Percentiles rank a stretch among this genome's conserved stretches.
Conservation (phyloP, 2,329 filamentous ascomycete species). For the Bisporella sp. region DNA sequence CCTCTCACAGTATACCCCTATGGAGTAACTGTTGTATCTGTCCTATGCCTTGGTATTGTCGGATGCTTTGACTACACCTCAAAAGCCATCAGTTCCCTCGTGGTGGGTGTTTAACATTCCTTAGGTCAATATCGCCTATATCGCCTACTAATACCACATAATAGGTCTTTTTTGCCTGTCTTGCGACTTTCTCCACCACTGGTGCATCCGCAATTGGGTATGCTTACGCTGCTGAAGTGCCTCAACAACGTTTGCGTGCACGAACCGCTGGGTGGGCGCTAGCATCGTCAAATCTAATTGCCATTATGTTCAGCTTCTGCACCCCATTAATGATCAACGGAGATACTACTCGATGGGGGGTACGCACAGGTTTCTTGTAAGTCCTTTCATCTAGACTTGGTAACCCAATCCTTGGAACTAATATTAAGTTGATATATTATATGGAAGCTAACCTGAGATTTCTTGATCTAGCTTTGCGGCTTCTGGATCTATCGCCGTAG, state of each 20-base stretch:
- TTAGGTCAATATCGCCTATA: not conserved
- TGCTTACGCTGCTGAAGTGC: constrained; percentile 35
- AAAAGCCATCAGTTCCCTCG: constrained; percentile 28
- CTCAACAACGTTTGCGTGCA: constrained; percentile 33
- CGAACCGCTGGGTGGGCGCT: constrained; percentile 33
- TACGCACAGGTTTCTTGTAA: constrained; percentile 39
- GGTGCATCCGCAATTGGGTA: constrained; percentile 36
- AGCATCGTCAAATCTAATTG: constrained; percentile 33
- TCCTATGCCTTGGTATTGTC: constrained; percentile 32
- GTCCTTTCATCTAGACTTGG: constrained; percentile 5
- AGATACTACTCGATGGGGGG: constrained; percentile 30
- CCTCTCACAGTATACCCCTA: constrained; percentile 35
- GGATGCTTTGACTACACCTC: constrained; percentile 33
- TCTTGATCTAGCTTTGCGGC: constrained; percentile 26
- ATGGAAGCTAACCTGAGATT: not conserved
- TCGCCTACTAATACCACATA: not conserved
- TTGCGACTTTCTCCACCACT: constrained; percentile 35
- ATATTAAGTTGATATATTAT: too few relatives aligned
- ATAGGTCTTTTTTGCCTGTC: constrained; percentile 35
- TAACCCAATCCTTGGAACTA: too few relatives aligned
- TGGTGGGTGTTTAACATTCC: constrained; percentile 21
- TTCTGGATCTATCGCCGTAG: constrained; percentile 25
- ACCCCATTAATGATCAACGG: constrained; percentile 39
- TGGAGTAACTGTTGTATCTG: constrained; percentile 29
- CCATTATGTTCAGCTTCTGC: constrained; percentile 38